A percentile compares a stretch with the other conserved stretches of the same genome.
Conservation (phyloP, 305 asterid species). For the Fraxinus platypoda region DNA sequence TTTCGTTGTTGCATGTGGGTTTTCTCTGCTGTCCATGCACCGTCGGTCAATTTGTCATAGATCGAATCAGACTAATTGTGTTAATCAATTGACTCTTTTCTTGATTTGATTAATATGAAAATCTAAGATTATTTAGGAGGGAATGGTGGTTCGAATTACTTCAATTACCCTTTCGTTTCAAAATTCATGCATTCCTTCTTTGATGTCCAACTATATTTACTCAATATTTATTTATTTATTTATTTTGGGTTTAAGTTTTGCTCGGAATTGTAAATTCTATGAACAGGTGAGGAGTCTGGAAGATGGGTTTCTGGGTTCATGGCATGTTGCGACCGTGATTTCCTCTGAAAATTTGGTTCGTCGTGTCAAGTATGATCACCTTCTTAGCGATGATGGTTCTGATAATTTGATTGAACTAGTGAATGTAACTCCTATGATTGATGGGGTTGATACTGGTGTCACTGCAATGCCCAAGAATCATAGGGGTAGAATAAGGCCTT, state of each 20-base stretch:
- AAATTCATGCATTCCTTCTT: background rate
- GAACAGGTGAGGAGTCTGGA: slow-evolving; percentile 79
- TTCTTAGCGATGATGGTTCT: slow-evolving; percentile 51
- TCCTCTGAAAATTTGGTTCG: slow-evolving; percentile 32
- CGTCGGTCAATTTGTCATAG: background rate
- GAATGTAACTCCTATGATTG: slow-evolving; percentile 50
- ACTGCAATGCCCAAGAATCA: slow-evolving; percentile 8
- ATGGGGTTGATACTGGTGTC: slow-evolving; percentile 35
- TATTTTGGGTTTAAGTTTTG: background rate
- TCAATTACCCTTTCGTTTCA: background rate
- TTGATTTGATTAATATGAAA: slow-evolving; percentile 26
- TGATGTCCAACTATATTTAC: slow-evolving; percentile 4
- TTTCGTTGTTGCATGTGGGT: slow-evolving; percentile 42
- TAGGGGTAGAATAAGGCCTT: slow-evolving; percentile 76
- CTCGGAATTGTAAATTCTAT: slow-evolving; percentile 20
- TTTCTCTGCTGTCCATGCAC: slow-evolving; percentile 28
- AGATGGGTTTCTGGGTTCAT: slow-evolving; percentile 85
- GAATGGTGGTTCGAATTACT: slow-evolving; percentile 1
- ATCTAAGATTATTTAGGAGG: slow-evolving; percentile 22
- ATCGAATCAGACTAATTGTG: slow-evolving; percentile 12
- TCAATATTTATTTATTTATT: background rate
- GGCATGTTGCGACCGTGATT: slow-evolving; percentile 67
- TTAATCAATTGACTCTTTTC: slow-evolving; percentile 4
- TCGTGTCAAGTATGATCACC: slow-evolving; percentile 49
- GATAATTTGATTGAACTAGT: slow-evolving; percentile 45